phyloP scores from a whole-genome alignment of 805 yeast genomes.

The Priceomyces medius region DNA sequence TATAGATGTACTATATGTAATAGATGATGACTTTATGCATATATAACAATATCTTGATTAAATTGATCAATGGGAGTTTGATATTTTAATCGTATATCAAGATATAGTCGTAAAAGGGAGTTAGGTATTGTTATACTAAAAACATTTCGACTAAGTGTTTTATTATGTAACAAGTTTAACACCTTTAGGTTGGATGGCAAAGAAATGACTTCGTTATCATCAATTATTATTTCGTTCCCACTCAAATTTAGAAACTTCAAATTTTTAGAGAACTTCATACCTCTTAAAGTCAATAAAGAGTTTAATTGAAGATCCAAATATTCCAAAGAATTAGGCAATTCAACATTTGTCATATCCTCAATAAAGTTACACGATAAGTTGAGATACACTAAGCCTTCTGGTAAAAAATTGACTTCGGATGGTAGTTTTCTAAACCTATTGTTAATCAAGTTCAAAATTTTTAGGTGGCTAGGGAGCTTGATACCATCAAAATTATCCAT shows the following conservation, averaged over 20 bases:
- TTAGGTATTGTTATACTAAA: slow-evolving; percentile 10
- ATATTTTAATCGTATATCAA: slow-evolving; percentile 12
- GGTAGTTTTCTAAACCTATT: slow-evolving; percentile 13
- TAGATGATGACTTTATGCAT: slow-evolving; percentile 3
- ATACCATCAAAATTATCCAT: slow-evolving; percentile 7
- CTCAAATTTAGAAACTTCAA: slow-evolving; percentile 15
- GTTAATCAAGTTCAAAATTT: slow-evolving; percentile 12
- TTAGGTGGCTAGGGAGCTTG: slow-evolving; percentile 10
- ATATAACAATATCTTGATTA: slow-evolving; percentile 2
- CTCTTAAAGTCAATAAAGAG: slow-evolving; percentile 9
- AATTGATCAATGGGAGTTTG: neutral
- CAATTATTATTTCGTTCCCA: slow-evolving; percentile 16
- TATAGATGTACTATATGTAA: slow-evolving; percentile 4
- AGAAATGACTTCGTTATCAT: slow-evolving; percentile 12
- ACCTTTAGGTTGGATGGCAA: slow-evolving; percentile 13
- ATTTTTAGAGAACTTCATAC: slow-evolving; percentile 11
- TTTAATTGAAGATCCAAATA: slow-evolving; percentile 16
- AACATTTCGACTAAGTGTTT: slow-evolving; percentile 11
- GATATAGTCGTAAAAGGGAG: slow-evolving; percentile 11
- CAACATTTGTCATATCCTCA: slow-evolving; percentile 7
- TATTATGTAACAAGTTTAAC: slow-evolving; percentile 15
- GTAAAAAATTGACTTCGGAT: slow-evolving; percentile 9
- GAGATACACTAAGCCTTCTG: slow-evolving; percentile 12
- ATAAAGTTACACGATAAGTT: slow-evolving; percentile 16
- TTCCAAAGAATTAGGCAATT: slow-evolving; percentile 14